phyloP scores from a whole-genome alignment of 148 eudicot species.

The Oxyria digyna region DNA sequence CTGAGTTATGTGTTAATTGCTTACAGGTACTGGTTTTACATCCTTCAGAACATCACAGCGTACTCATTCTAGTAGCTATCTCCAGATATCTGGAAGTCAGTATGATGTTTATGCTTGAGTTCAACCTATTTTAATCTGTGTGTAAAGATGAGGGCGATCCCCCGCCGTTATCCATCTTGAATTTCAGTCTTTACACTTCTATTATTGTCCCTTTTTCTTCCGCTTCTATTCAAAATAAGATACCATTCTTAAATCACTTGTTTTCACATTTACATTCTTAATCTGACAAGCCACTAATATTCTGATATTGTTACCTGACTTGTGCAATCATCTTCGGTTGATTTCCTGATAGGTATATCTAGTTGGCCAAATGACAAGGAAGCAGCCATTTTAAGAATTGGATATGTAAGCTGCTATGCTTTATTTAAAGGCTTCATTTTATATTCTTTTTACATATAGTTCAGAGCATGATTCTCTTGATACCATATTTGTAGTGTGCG shows the following conservation, averaged over 20 bases:
- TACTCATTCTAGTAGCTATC: constrained; percentile 14
- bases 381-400: constrained; percentile 57
- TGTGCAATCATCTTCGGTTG: neutral
- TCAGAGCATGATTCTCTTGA: neutral
- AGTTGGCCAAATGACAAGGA: constrained; percentile 64
- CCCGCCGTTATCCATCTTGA: neutral
- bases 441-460: neutral
- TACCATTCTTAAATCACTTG: neutral
- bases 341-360: constrained; percentile 28
- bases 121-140: neutral
- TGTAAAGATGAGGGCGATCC: neutral
- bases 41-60: constrained; percentile 2
- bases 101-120: neutral
- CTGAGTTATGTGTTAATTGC: neutral
- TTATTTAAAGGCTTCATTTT: neutral
- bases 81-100: constrained; percentile 29
- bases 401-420: constrained; percentile 43
- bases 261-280: neutral
- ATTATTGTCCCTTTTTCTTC: neutral
- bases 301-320: neutral
- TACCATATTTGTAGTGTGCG: neutral
- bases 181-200: neutral
- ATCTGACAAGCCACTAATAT: neutral
- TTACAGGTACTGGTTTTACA: constrained; percentile 6
- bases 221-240: neutral